Evolutionary conservation across 2,329 filamentous ascomycete genomes (phyloP).

Genomic region (Alternaria atra): DNA sequence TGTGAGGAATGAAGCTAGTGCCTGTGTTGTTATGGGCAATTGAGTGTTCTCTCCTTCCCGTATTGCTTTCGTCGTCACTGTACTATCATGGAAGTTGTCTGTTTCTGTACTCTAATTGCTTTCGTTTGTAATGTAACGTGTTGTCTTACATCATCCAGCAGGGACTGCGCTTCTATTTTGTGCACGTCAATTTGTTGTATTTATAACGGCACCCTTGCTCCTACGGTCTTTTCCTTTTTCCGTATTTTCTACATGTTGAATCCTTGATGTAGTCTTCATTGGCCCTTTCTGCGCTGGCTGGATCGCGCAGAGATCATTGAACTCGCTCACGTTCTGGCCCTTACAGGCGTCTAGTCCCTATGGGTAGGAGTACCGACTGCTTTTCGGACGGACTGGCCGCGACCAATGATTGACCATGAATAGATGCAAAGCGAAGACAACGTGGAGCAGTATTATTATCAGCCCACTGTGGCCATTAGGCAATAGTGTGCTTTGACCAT

Average conservation of each 20-base stretch:
- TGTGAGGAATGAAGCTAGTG: not conserved
- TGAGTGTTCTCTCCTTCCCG: slow-evolving; percentile 10
- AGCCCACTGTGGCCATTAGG: slow-evolving; percentile 1
- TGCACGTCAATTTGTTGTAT: not conserved
- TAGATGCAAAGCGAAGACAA: not conserved
- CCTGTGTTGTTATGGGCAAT: slow-evolving; percentile 5
- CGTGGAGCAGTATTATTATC: not conserved
- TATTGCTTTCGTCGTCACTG: slow-evolving; percentile 8
- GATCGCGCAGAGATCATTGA: slow-evolving; percentile 7
- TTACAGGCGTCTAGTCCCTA: slow-evolving; percentile 2
- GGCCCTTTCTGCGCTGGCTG: not conserved
- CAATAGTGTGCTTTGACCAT: not conserved
- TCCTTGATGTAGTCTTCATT: not conserved
- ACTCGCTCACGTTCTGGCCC: not conserved
- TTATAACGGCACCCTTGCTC: not conserved
- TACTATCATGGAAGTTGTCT: slow-evolving; percentile 1
- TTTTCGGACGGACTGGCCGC: not conserved
- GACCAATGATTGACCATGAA: not conserved
- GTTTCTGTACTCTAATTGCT: not conserved
- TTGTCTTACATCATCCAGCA: not conserved
- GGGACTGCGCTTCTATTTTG: not conserved
- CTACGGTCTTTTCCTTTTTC: not conserved
- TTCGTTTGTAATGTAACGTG: slow-evolving; percentile 22
- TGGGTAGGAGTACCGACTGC: not conserved
- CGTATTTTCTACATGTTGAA: not conserved